Evolutionary conservation across 768 basidiomycete species (phyloP), one percentile per base, ranked within the genome.

Genomic region (Auricularia sp.): DNA sequence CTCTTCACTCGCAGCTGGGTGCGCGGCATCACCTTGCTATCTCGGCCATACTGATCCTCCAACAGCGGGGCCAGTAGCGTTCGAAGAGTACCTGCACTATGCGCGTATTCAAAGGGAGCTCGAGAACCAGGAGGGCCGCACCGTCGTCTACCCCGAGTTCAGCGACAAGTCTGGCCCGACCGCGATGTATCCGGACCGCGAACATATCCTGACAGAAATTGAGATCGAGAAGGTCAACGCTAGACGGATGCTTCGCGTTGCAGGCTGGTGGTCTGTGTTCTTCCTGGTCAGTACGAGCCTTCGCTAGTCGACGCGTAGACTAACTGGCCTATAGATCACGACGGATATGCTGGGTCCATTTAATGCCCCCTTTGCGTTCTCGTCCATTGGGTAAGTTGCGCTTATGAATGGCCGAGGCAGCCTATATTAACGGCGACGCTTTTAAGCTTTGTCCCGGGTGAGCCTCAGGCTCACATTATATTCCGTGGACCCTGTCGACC

Each of bases 291-390:
- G 56, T 4, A 12, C 11, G 23, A 10, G 47, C 18, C 47, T 16
- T 51, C 14, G 5, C 47, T 6, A 8, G 7, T 6, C 47, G 10
- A 59, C 18, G 14, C 47, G 6, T 16, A 16, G 47, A 6, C 21
- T 21, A 51, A 12, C 10, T 18, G 11, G 18, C 14, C 47, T 14
- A 29, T 33, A 59, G 29, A 84, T 85, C 63, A 85, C 84, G 3
- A 84, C 70, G 69, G 85, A 86, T 66, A 84, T 86, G 58, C 75
- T 86, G 12, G 85, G 85, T 7, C 85, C 84, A 1, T 84, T 83
- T 72, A 83, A 84, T 39, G 80, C 84, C 0, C 84, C 84, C 2
- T 86, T 68, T 59, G 81, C 84, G 1, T 84, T 86, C 59, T 76
- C 82, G 10, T 29, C 56, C 4, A 23, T 59, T 7, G 56, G 56